These are phyloP conservation scores for Erigeron philadelphicus DNA, from an alignment of 140 eudicot genomes.

Conservation along the genomic window DNA sequence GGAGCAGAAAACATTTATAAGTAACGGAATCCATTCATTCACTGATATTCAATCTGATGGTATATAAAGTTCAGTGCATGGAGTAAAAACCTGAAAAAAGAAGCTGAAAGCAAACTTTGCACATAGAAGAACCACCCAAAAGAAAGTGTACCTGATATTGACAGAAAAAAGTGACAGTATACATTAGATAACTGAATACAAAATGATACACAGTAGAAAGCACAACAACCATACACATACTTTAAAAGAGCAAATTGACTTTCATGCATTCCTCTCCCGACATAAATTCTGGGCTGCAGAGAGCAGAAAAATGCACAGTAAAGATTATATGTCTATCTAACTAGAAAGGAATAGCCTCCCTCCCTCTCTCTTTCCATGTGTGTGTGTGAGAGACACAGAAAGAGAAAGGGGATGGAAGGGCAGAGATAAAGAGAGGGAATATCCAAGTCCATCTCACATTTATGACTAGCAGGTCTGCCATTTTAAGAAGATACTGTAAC, in stretches of 20 bases:
- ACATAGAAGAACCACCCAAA: constrained; percentile 76
- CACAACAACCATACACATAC: constrained; percentile 38
- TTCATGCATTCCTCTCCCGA: constrained; percentile 99
- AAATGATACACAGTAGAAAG: constrained; percentile 17
- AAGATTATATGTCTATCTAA: constrained; percentile 7
- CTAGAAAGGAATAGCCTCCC: constrained; percentile 13
- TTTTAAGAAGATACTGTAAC: constrained; percentile 7
- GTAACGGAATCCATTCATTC: constrained; percentile 22
- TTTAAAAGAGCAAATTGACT: constrained; percentile 86
- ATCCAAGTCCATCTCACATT: neutral
- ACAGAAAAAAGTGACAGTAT: constrained; percentile 8
- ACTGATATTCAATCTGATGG: constrained; percentile 19
- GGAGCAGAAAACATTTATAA: constrained; percentile 18
- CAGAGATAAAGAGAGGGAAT: too few species aligned
- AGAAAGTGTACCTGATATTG: constrained; percentile 71
- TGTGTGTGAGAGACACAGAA: too few species aligned
- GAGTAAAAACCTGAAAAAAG: constrained; percentile 57
- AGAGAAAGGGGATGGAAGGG: too few species aligned
- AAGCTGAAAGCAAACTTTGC: constrained; percentile 72
- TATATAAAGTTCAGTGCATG: constrained; percentile 18
- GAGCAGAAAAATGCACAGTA: constrained; percentile 18
- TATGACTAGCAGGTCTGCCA: constrained; percentile 15
- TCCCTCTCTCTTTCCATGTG: constrained; percentile 1
- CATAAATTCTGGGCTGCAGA: constrained; percentile 89
- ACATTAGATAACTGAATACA: constrained; percentile 14